Conservation (phyloP, 1,284 basidiomycete species). For the Malassezia restricta region DNA sequence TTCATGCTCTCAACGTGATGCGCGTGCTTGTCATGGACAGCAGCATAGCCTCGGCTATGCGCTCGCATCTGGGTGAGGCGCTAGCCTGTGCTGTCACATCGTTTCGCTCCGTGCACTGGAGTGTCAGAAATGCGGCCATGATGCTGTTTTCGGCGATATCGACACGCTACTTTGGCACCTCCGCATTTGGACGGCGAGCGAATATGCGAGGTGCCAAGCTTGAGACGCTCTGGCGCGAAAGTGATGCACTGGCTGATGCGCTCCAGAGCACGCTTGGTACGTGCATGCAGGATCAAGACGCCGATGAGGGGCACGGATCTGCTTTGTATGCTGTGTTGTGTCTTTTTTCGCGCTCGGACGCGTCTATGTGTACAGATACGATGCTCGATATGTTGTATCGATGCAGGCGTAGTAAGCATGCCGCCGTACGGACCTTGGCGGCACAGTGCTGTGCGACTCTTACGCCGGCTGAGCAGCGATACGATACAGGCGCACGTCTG, state of each 20-base stretch:
- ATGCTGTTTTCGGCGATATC: conserved; percentile 45
- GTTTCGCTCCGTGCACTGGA: conserved; percentile 45
- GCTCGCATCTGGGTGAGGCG: conserved; percentile 28
- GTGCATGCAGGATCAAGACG: background rate
- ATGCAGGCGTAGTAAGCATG: conserved; percentile 24
- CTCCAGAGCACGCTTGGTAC: background rate
- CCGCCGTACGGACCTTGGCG: conserved; percentile 29
- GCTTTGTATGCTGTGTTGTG: conserved; percentile 33
- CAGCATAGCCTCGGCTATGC: conserved; percentile 22
- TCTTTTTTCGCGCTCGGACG: conserved; percentile 23
- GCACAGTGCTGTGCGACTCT: conserved; percentile 22
- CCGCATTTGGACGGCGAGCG: conserved; percentile 2
- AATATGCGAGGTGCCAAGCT: background rate
- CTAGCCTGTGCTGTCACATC: conserved; percentile 40
- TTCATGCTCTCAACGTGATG: conserved; percentile 46
- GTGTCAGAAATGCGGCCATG: conserved; percentile 46
- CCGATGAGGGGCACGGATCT: conserved; percentile 15
- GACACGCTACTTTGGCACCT: conserved; percentile 32
- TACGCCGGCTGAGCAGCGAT: conserved; percentile 10
- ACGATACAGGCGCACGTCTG: conserved; percentile 6
- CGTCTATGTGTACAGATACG: background rate
- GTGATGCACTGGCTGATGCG: conserved; percentile 8
- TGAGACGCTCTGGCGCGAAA: conserved; percentile 12
- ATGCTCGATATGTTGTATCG: conserved; percentile 16
- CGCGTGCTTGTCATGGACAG: conserved; percentile 38